Conservation (phyloP, 139 green algal genomes). For the Chlamydomonas sphaeroides region DNA sequence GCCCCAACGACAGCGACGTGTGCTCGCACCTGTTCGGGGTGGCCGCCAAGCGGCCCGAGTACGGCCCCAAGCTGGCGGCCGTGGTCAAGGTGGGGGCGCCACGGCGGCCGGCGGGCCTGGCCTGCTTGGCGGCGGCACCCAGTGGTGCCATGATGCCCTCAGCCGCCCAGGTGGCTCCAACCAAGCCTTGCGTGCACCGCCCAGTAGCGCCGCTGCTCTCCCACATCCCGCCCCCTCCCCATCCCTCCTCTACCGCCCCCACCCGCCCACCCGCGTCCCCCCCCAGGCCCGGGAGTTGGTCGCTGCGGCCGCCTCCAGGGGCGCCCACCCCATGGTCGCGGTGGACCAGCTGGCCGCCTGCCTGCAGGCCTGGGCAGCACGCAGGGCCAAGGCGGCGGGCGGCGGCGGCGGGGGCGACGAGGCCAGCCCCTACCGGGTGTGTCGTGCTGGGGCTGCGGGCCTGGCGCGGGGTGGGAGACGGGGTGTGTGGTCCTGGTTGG, state of each 20-base stretch:
- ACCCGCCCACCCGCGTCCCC: too few relatives aligned
- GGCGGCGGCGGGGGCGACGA: background rate
- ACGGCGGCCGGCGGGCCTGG: too few relatives aligned
- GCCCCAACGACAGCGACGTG: conserved; percentile 28
- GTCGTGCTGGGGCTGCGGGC: too few relatives aligned
- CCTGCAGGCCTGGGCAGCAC: background rate
- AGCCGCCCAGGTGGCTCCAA: background rate
- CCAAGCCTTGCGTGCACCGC: too few relatives aligned
- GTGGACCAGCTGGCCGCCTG: background rate
- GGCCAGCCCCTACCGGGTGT: too few relatives aligned
- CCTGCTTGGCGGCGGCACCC: too few relatives aligned
- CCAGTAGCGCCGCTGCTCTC: too few relatives aligned
- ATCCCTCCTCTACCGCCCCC: too few relatives aligned
- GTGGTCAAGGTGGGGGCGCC: conserved; percentile 16
- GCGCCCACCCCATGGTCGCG: background rate
- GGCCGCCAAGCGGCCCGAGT: background rate
- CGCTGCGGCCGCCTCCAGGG: background rate
- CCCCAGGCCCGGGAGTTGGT: conserved; percentile 10
- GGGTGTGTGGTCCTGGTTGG: background rate
- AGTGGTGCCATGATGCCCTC: too few relatives aligned
- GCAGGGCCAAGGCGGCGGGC: background rate
- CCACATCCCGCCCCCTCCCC: too few relatives aligned
- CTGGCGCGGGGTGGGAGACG: too few relatives aligned
- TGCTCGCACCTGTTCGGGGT: conserved; percentile 39
- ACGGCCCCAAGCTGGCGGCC: conserved; percentile 1